A percentile compares a stretch with the other conserved stretches of the same genome.
phyloP scores from a whole-genome alignment of 2,329 filamentous ascomycete species.

The Magnaporthiopsis rhizophila region DNA sequence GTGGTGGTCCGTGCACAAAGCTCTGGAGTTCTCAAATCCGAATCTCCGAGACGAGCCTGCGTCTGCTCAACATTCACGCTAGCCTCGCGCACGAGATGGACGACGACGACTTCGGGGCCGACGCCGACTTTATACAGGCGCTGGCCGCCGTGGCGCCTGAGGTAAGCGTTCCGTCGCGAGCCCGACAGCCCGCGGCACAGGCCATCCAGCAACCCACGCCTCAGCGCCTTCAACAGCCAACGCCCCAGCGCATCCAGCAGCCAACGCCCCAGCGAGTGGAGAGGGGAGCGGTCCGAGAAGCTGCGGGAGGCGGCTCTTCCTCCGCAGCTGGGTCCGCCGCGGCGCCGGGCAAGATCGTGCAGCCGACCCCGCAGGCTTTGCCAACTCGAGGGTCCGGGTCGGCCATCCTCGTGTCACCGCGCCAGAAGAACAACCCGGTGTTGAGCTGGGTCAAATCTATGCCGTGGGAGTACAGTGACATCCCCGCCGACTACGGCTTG shows the following conservation, averaged over 20 bases:
- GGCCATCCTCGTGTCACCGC: constrained; percentile 79
- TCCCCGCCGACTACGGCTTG: constrained; percentile 87
- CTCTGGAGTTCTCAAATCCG: not conserved
- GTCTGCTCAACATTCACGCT: too few species aligned
- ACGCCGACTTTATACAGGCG: constrained; percentile 47
- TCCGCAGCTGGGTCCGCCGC: constrained; percentile 8
- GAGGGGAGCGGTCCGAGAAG: constrained; percentile 27
- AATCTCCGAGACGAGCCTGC: not conserved
- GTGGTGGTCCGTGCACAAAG: not conserved
- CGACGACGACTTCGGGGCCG: constrained; percentile 47
- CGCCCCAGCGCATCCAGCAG: constrained; percentile 38
- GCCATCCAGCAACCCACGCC: constrained; percentile 31
- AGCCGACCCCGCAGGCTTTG: constrained; percentile 83
- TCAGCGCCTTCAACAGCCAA: constrained; percentile 38
- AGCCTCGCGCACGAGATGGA: constrained; percentile 12
- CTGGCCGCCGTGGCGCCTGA: constrained; percentile 35
- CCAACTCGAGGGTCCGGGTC: constrained; percentile 58
- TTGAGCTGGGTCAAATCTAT: constrained; percentile 73
- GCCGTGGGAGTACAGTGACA: constrained; percentile 90
- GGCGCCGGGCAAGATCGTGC: constrained; percentile 55
- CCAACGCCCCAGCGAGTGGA: constrained; percentile 50
- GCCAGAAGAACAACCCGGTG: constrained; percentile 93
- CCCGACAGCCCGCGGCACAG: not conserved
- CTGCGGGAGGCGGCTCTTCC: constrained; percentile 16
- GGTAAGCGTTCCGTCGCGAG: not conserved